These are phyloP conservation scores for Zygnema cylindricum DNA, from an alignment of 139 green algal genomes.

Conservation along the genomic window DNA sequence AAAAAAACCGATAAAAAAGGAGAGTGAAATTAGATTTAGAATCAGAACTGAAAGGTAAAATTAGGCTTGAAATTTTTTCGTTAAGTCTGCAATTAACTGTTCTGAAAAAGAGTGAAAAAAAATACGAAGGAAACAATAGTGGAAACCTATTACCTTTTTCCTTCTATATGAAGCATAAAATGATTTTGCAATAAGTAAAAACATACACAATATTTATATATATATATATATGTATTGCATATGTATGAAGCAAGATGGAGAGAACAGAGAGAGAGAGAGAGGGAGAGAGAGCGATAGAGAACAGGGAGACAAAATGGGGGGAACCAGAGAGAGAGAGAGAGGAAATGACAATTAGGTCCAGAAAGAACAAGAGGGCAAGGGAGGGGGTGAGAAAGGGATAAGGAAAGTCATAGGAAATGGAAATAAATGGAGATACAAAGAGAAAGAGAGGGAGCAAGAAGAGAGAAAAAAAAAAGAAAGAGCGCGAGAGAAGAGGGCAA, in stretches of 20 bases:
- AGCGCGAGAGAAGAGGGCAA: background rate
- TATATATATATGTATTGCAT: background rate
- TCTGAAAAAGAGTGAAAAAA: no score
- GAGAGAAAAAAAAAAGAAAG: background rate
- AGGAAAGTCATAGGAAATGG: background rate
- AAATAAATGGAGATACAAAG: background rate
- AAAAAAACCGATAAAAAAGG: no score
- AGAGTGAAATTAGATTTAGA: no score
- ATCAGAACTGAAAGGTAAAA: no score
- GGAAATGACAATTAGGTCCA: no score
- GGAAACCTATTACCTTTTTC: no score
- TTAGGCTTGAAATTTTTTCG: no score
- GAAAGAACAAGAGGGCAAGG: background rate
- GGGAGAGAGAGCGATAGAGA: background rate
- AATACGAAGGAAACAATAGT: no score
- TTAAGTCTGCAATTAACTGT: no score
- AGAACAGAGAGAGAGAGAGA: background rate
- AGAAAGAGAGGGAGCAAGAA: background rate
- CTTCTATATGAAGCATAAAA: no score
- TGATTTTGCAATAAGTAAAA: no score
- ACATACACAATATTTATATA: no score
- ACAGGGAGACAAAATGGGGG: background rate
- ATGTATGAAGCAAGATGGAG: background rate
- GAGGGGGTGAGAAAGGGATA: background rate
- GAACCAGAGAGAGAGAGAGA: background rate